These are phyloP conservation scores for Diaporthe eres DNA, from an alignment of 2,329 filamentous ascomycete genomes.

Conservation along the genomic window DNA sequence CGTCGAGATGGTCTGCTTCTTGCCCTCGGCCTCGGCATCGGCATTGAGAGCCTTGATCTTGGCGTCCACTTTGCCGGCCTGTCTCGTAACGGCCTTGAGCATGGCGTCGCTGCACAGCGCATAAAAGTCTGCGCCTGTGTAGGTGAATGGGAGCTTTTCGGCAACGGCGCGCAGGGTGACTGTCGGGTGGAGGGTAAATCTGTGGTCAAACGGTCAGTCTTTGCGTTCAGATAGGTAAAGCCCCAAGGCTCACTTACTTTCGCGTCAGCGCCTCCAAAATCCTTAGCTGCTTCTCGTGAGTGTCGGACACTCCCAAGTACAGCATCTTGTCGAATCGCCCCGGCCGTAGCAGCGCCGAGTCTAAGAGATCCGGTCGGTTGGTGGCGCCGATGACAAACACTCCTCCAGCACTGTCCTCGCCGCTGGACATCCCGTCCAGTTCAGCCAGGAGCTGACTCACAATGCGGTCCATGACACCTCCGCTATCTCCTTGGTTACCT, in stretches of 20 bases:
- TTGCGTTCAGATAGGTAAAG: background rate
- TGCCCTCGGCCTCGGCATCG: slow-evolving; percentile 44
- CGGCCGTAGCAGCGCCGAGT: slow-evolving; percentile 89
- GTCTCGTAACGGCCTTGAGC: slow-evolving; percentile 97
- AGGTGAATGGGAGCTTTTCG: slow-evolving; percentile 88
- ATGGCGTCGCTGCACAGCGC: slow-evolving; percentile 97
- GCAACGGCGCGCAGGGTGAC: slow-evolving; percentile 84
- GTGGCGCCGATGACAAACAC: slow-evolving; percentile 98
- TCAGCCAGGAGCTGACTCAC: slow-evolving; percentile 95
- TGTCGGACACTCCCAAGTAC: slow-evolving; percentile 95
- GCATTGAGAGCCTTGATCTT: slow-evolving; percentile 81
- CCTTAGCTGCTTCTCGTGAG: slow-evolving; percentile 94
- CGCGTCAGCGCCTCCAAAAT: slow-evolving; percentile 95
- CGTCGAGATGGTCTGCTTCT: slow-evolving; percentile 75
- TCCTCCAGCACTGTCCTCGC: slow-evolving; percentile 83
- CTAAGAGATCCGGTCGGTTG: slow-evolving; percentile 92
- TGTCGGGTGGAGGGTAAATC: slow-evolving; percentile 86
- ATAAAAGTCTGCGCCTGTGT: slow-evolving; percentile 97
- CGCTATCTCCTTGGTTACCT: slow-evolving; percentile 96
- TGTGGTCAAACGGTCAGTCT: slow-evolving; percentile 52
- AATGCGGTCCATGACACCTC: slow-evolving; percentile 98
- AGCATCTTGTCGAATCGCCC: slow-evolving; percentile 99
- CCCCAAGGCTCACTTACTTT: slow-evolving; percentile 73
- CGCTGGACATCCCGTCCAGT: slow-evolving; percentile 97
- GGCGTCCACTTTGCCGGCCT: slow-evolving; percentile 85